phyloP scores from a whole-genome alignment of 192 early-diverging fungal genomes.

The Nowakowskiella sp. region DNA sequence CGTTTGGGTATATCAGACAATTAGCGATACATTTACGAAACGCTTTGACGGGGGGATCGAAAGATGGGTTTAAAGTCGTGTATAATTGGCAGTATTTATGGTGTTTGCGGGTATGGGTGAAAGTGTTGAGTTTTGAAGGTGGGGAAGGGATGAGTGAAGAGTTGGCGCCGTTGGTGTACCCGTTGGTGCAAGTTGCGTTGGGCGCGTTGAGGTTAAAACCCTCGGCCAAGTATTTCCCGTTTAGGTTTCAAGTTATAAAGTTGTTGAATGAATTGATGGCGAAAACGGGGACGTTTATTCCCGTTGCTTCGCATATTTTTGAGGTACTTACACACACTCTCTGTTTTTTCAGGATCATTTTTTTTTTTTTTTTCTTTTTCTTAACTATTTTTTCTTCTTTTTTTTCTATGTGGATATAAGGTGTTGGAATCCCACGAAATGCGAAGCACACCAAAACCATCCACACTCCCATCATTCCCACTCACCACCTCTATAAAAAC shows the following conservation, averaged over 20 bases:
- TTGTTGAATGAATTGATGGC: slow-evolving; percentile 62
- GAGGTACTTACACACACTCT: slow-evolving; percentile 60
- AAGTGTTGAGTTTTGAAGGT: slow-evolving; percentile 56
- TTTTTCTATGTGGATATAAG: too few relatives aligned
- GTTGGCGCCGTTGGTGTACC: slow-evolving; percentile 68
- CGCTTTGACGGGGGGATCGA: slow-evolving; percentile 75
- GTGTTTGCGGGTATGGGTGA: slow-evolving; percentile 83
- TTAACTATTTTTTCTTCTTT: too few relatives aligned
- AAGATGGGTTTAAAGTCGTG: slow-evolving; percentile 77
- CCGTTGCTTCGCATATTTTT: slow-evolving; percentile 73
- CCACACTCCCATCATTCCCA: slow-evolving; percentile 78
- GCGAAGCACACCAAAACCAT: slow-evolving; percentile 59
- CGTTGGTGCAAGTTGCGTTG: slow-evolving; percentile 52
- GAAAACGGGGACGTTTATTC: slow-evolving; percentile 73
- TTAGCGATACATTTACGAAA: slow-evolving; percentile 86
- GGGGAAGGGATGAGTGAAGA: slow-evolving; percentile 14
- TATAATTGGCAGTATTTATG: slow-evolving; percentile 98
- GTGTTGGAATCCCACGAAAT: slow-evolving; percentile 56
- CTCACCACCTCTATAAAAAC: slow-evolving; percentile 70
- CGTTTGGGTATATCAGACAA: slow-evolving; percentile 88
- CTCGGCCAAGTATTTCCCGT: slow-evolving; percentile 82
- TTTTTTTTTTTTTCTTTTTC: slow-evolving; percentile 1
- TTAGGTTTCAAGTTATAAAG: slow-evolving; percentile 78
- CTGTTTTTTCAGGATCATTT: neutral
- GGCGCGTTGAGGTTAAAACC: slow-evolving; percentile 66